phyloP scores from a whole-genome alignment of 495 filamentous ascomycete species.

The Rostrohypoxylon terebratum region DNA sequence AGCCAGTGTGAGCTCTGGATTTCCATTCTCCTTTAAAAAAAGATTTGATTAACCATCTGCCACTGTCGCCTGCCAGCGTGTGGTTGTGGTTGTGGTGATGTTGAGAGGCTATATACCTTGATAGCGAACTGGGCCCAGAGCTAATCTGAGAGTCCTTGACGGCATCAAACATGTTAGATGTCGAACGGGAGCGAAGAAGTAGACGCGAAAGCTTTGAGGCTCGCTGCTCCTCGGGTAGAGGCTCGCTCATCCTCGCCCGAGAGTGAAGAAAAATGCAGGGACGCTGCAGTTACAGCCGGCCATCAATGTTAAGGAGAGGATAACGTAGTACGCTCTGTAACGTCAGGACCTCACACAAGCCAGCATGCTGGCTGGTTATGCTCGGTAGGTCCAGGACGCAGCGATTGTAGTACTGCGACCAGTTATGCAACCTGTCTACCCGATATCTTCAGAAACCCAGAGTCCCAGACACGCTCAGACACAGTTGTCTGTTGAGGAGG shows the following conservation, averaged over 20 bases:
- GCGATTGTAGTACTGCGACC: not conserved
- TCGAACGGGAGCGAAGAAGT: constrained; percentile 36
- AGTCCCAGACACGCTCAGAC: not conserved
- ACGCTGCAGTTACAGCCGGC: not conserved
- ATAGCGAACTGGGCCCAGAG: not conserved
- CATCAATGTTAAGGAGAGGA: not conserved
- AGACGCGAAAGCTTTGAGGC: constrained; percentile 17
- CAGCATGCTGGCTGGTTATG: not conserved
- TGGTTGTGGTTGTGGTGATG: not conserved
- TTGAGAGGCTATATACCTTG: not conserved
- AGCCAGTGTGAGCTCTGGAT: constrained; percentile 17
- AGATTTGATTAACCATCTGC: constrained; percentile 6
- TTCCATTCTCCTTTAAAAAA: constrained; percentile 18
- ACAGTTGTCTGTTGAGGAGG: not conserved
- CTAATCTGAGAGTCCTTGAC: not conserved
- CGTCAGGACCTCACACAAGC: not conserved
- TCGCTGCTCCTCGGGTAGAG: not conserved
- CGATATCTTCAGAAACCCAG: not conserved
- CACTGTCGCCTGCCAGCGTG: not conserved
- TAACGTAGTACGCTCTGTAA: not conserved
- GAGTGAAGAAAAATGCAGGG: not conserved
- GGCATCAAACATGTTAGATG: constrained; percentile 35
- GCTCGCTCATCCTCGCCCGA: not conserved
- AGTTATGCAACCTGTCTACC: not conserved
- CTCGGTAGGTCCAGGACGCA: not conserved